phyloP scores from a whole-genome alignment of 2,329 filamentous ascomycete species.

The Aspergillus glaucus region DNA sequence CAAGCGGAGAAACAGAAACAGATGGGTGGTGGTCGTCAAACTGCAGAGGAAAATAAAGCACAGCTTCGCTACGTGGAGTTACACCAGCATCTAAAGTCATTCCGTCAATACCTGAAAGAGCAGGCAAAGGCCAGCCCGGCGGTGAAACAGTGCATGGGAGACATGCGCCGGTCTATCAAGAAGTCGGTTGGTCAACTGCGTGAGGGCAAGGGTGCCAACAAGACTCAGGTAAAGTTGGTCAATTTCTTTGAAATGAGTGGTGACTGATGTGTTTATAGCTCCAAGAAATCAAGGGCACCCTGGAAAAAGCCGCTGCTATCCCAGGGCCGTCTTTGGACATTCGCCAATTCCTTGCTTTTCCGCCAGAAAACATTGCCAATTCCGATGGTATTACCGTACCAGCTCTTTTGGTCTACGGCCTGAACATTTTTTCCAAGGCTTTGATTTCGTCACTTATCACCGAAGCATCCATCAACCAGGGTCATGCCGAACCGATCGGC shows the following conservation, averaged over 20 bases:
- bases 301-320: constrained; percentile 51
- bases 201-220: constrained; percentile 58
- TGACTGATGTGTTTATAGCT: constrained; percentile 16
- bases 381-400: constrained; percentile 50
- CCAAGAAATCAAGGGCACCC: constrained; percentile 44
- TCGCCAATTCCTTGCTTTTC: constrained; percentile 47
- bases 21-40: constrained; percentile 22
- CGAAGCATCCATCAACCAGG: constrained; percentile 59
- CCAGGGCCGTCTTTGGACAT: constrained; percentile 52
- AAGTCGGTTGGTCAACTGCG: constrained; percentile 66
- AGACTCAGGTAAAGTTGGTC: constrained; percentile 44
- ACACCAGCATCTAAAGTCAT: constrained; percentile 60
- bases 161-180: constrained; percentile 64
- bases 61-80: constrained; percentile 50
- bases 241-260: background rate
- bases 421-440: constrained; percentile 70
- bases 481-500: constrained; percentile 71
- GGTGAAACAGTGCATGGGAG: constrained; percentile 62
- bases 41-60: constrained; percentile 33
- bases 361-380: constrained; percentile 31
- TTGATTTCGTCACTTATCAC: constrained; percentile 64
- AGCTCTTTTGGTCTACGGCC: constrained; percentile 63
- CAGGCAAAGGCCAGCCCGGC: constrained; percentile 51
- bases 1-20: constrained; percentile 23
- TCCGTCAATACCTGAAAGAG: constrained; percentile 49